Percentiles rank a stretch among this genome's conserved stretches.
phyloP scores from a whole-genome alignment of 768 basidiomycete genomes.

The Lenzites betulinus region DNA sequence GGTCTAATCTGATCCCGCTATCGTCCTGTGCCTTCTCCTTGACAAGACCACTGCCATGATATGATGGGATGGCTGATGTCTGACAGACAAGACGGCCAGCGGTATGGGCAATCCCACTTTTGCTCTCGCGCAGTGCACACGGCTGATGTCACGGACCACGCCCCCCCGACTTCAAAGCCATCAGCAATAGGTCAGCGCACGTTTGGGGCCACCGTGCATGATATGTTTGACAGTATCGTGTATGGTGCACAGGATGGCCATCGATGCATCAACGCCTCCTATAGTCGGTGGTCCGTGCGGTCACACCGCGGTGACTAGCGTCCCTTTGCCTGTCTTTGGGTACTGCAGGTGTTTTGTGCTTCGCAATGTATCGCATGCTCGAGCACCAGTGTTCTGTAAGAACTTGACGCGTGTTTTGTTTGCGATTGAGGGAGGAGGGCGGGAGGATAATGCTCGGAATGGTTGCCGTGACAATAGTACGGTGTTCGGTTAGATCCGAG shows the following conservation, averaged over 20 bases:
- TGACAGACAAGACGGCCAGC: neutral
- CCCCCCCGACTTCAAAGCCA: neutral
- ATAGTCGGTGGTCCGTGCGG: neutral
- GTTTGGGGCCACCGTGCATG: neutral
- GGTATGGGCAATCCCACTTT: neutral
- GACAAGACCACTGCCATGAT: neutral
- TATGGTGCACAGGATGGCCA: conserved; percentile 2
- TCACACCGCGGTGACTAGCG: neutral
- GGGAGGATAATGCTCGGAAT: neutral
- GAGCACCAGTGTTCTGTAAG: neutral
- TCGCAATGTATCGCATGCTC: neutral
- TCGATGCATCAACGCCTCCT: conserved; percentile 5
- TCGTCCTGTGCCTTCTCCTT: neutral
- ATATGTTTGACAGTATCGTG: neutral
- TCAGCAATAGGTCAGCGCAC: neutral
- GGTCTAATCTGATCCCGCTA: neutral
- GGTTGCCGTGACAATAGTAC: conserved; percentile 24
- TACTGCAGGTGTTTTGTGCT: neutral
- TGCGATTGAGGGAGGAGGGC: neutral
- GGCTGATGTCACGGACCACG: neutral
- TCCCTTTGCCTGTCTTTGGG: neutral
- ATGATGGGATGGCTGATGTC: neutral
- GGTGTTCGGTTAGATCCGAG: conserved; percentile 22
- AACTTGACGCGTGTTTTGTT: neutral
- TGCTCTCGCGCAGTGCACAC: neutral